phyloP scores from a whole-genome alignment of 1,284 basidiomycete species.

The Cryptococcus sp. region DNA sequence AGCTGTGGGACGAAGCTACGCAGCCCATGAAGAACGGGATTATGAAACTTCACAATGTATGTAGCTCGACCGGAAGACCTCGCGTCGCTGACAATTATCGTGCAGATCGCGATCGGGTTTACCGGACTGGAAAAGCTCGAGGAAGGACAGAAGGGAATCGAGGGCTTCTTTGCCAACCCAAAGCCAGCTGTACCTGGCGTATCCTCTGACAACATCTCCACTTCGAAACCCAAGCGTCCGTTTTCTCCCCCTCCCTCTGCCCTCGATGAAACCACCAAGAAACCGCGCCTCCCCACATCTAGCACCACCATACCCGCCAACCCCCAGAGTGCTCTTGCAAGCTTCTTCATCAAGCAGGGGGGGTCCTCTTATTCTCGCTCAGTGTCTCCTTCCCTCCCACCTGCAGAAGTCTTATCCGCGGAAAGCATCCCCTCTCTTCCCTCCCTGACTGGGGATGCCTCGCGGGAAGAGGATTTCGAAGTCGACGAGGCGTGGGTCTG shows the following conservation, averaged over 20 bases:
- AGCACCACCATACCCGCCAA: conserved; percentile 16
- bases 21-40: conserved; percentile 51
- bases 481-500: conserved; percentile 24
- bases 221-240: conserved; percentile 6
- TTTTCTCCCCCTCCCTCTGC: conserved; percentile 9
- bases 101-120: conserved; percentile 67
- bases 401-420: too few relatives aligned
- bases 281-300: conserved; percentile 29
- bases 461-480: background rate
- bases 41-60: conserved; percentile 65
- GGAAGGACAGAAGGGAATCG: conserved; percentile 77
- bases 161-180: conserved; percentile 64
- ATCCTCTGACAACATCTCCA: background rate
- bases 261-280: conserved; percentile 18
- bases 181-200: background rate
- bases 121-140: conserved; percentile 76
- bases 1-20: conserved; percentile 82
- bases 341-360: conserved; percentile 24
- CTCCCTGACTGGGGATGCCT: too few relatives aligned
- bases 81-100: background rate
- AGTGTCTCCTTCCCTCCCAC: background rate
- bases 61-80: conserved; percentile 3
- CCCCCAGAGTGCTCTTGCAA: conserved; percentile 30
- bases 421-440: too few relatives aligned
- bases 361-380: background rate